Evolutionary conservation across 2,329 filamentous ascomycete genomes (phyloP).

Genomic region (Colletotrichum zoysiae): DNA sequence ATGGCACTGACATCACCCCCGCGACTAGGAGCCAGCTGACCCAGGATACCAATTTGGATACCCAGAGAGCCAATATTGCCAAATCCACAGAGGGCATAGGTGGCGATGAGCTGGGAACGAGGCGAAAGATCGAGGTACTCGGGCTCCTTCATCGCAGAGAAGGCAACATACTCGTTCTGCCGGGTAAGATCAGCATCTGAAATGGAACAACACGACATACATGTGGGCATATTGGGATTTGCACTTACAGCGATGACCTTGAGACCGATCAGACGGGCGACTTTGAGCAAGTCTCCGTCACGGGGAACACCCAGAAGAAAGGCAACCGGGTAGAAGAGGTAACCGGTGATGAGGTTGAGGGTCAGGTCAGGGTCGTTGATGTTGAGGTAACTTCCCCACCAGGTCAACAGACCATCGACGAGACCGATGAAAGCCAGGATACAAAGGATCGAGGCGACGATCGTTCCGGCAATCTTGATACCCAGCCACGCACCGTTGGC

Average conservation of each 20-base stretch:
- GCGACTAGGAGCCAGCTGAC: conserved; percentile 81
- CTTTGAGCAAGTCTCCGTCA: conserved; percentile 73
- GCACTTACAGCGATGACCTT: conserved; percentile 79
- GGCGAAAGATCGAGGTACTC: conserved; percentile 71
- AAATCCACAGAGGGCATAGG: conserved; percentile 86
- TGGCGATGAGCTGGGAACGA: conserved; percentile 84
- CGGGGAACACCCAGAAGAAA: conserved; percentile 85
- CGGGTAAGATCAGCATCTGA: conserved; percentile 45
- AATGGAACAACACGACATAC: not conserved
- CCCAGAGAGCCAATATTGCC: conserved; percentile 90
- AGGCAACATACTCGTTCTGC: conserved; percentile 84
- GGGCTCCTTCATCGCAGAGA: conserved; percentile 64
- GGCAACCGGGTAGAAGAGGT: conserved; percentile 81
- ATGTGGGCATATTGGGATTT: not conserved
- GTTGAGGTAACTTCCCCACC: conserved; percentile 86
- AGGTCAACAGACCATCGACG: conserved; percentile 81
- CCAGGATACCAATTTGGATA: conserved; percentile 89
- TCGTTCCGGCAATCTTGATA: conserved; percentile 88
- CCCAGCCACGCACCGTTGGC: conserved; percentile 88
- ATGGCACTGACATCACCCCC: conserved; percentile 81
- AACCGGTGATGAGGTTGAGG: conserved; percentile 81
- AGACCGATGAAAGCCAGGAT: conserved; percentile 84
- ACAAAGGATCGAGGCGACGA: conserved; percentile 82
- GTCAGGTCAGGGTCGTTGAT: conserved; percentile 78
- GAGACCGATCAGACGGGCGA: conserved; percentile 82